Evolutionary conservation across 169 alveolate genomes (phyloP).

Genomic region (Cyclospora cayetanensis): DNA sequence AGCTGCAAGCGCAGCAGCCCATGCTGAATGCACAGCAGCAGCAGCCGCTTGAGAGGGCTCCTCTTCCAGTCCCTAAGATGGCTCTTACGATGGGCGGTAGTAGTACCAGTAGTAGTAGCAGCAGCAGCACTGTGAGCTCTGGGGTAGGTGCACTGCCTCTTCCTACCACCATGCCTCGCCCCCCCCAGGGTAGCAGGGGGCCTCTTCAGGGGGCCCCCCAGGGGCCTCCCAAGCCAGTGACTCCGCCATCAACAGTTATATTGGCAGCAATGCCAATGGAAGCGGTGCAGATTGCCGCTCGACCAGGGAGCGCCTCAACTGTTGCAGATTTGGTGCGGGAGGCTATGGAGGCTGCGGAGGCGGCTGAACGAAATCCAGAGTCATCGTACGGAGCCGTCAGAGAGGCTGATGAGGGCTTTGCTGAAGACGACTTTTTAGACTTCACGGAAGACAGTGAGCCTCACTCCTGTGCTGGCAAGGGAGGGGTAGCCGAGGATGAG

Average conservation of each 20-base stretch:
- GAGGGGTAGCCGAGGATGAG: too few species aligned
- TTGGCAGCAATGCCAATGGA: conserved; percentile 56
- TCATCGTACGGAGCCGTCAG: conserved; percentile 11
- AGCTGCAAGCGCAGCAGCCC: conserved; percentile 39
- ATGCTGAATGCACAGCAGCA: conserved; percentile 36
- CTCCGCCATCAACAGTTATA: neutral
- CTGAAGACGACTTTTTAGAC: conserved; percentile 27
- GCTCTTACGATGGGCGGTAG: conserved; percentile 13
- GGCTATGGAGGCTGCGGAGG: conserved; percentile 63
- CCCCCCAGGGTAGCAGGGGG: too few species aligned
- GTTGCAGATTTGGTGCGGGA: conserved; percentile 51
- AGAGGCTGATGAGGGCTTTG: conserved; percentile 35
- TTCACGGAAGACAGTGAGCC: conserved; percentile 52
- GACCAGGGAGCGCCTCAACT: conserved; percentile 50
- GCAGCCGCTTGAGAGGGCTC: conserved; percentile 8
- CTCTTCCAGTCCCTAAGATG: neutral
- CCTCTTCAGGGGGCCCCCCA: neutral
- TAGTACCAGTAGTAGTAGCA: conserved; percentile 8
- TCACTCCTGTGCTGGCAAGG: neutral
- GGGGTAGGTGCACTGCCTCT: neutral
- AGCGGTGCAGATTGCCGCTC: conserved; percentile 51
- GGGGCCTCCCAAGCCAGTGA: neutral
- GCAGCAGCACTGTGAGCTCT: conserved; percentile 25
- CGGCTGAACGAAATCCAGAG: conserved; percentile 2
- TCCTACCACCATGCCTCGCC: neutral